Percentiles rank a stretch among this genome's conserved stretches.
phyloP scores from a whole-genome alignment of 1,284 basidiomycete species.

The Pterulicium gracile region DNA sequence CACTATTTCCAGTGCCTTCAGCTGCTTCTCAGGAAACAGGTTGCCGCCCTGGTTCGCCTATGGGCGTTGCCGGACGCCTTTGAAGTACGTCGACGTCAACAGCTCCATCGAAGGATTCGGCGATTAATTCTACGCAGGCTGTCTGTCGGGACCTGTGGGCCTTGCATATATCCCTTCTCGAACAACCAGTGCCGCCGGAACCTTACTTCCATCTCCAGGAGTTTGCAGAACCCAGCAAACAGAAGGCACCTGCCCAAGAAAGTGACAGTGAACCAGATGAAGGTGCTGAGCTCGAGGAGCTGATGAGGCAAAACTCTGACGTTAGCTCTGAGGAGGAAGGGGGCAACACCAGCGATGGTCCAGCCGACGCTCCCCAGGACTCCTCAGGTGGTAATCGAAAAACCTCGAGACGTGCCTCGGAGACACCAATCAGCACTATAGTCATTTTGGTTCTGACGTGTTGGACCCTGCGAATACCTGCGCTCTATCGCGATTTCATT shows the following conservation, averaged over 20 bases:
- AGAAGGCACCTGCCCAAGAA: conserved; percentile 6
- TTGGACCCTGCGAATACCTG: conserved; percentile 70
- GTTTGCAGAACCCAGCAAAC: conserved; percentile 8
- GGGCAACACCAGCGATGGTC: conserved; percentile 16
- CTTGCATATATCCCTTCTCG: conserved; percentile 57
- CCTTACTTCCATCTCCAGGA: conserved; percentile 39
- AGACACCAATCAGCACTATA: neutral
- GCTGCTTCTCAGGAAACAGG: conserved; percentile 66
- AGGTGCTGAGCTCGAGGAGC: conserved; percentile 32
- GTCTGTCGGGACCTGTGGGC: conserved; percentile 79
- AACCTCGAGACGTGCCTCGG: neutral
- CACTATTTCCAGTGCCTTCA: conserved; percentile 79
- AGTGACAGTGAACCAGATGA: conserved; percentile 11
- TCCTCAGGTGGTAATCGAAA: neutral
- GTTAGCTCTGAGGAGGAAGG: conserved; percentile 29
- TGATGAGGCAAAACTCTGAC: conserved; percentile 45
- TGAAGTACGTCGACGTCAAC: conserved; percentile 44
- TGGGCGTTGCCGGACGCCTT: conserved; percentile 74
- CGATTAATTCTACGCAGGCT: conserved; percentile 28
- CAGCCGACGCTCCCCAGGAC: conserved; percentile 8
- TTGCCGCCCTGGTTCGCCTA: conserved; percentile 43
- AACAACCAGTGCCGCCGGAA: conserved; percentile 49
- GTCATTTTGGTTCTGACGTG: conserved; percentile 59
- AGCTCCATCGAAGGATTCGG: neutral
- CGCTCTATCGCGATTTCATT: conserved; percentile 66